phyloP scores from a whole-genome alignment of 2,329 filamentous ascomycete species.

The Penicillium sp. region DNA sequence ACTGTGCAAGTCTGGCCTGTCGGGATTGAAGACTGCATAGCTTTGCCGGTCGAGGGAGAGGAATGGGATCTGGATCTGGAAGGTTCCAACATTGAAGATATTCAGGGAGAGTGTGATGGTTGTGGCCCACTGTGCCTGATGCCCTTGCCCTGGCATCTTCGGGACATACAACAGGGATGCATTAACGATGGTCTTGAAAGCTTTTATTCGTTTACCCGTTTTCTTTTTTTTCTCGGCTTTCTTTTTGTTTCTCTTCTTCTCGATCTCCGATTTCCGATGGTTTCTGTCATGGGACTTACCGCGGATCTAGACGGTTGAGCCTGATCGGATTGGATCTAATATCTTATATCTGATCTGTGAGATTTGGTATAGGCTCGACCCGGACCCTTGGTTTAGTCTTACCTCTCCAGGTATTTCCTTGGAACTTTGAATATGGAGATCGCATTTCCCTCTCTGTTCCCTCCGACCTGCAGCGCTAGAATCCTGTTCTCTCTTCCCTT shows the following conservation, averaged over 20 bases:
- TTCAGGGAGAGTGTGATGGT: constrained; percentile 11
- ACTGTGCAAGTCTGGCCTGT: constrained; percentile 45
- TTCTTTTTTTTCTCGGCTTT: constrained; percentile 8
- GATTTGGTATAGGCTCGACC: background rate
- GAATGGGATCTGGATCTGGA: constrained; percentile 20
- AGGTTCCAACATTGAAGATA: background rate
- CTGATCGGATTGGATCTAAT: background rate
- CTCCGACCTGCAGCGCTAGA: constrained; percentile 41
- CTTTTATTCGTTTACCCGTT: constrained; percentile 20
- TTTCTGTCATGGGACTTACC: background rate
- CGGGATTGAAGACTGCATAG: constrained; percentile 43
- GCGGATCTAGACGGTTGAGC: background rate
- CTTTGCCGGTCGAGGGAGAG: constrained; percentile 39
- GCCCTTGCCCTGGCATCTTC: constrained; percentile 16
- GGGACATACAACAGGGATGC: constrained; percentile 32
- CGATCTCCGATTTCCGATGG: constrained; percentile 6
- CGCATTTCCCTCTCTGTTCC: constrained; percentile 28
- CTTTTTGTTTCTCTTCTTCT: background rate
- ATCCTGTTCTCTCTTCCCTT: constrained; percentile 28
- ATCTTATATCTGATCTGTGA: background rate
- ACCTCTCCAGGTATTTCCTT: constrained; percentile 8
- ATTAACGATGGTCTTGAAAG: constrained; percentile 35
- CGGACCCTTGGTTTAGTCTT: background rate
- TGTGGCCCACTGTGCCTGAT: background rate
- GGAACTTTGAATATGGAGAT: constrained; percentile 5